phyloP scores from a whole-genome alignment of 2,329 filamentous ascomycete species.

The Penicillium carneum region DNA sequence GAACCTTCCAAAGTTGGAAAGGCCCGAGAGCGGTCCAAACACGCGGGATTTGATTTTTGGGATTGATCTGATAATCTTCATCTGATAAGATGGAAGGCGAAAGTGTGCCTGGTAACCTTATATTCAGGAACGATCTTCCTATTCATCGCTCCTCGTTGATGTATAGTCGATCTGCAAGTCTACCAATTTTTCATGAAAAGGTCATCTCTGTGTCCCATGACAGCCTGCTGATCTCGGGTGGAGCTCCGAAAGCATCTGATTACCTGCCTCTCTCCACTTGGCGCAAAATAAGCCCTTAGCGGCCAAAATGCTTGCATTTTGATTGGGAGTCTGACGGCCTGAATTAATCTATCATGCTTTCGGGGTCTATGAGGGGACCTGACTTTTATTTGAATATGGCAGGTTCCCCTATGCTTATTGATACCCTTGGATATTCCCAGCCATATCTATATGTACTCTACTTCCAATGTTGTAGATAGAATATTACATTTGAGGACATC shows the following conservation, averaged over 20 bases:
- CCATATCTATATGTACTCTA: too few relatives aligned
- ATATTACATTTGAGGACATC: too few relatives aligned
- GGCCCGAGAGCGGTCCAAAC: neutral
- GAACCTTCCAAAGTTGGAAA: too few relatives aligned
- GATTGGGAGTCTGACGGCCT: too few relatives aligned
- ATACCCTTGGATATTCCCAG: too few relatives aligned
- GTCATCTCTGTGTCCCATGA: neutral
- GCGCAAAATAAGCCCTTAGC: neutral
- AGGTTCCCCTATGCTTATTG: too few relatives aligned
- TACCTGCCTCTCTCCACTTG: neutral
- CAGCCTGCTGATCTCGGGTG: neutral
- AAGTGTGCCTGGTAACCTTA: neutral
- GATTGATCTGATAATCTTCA: constrained; percentile 7
- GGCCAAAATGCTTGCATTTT: neutral
- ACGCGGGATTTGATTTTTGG: neutral
- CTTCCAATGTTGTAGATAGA: too few relatives aligned
- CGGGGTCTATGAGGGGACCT: too few relatives aligned
- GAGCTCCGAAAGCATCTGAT: neutral
- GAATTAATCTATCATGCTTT: too few relatives aligned
- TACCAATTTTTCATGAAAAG: neutral
- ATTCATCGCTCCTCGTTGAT: neutral
- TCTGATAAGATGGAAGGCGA: constrained; percentile 6
- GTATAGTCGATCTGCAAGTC: too few relatives aligned
- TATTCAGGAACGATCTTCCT: neutral
- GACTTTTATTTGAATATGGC: too few relatives aligned